These are phyloP conservation scores for Russula griseocarnosa DNA, from an alignment of 768 basidiomycete species.

Conservation along the genomic window DNA sequence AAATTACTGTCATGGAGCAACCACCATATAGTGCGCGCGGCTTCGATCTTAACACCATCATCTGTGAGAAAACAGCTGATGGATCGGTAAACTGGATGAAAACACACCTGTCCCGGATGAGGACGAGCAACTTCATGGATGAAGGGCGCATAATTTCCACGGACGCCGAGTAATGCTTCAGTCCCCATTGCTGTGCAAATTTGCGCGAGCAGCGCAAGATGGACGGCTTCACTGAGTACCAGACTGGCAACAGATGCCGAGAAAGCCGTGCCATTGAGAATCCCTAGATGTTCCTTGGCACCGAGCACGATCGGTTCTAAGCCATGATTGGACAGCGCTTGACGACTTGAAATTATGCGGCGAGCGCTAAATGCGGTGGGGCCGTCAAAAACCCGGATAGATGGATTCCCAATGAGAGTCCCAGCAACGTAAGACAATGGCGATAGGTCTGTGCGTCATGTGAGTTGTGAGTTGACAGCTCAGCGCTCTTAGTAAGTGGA, in stretches of 20 bases:
- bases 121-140: conserved; percentile 72
- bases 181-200: conserved; percentile 79
- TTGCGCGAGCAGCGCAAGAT: conserved; percentile 62
- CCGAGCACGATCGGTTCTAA: conserved; percentile 63
- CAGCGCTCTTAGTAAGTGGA: conserved; percentile 8
- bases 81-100: neutral
- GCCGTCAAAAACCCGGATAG: conserved; percentile 66
- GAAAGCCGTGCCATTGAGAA: conserved; percentile 84
- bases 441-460: conserved; percentile 21
- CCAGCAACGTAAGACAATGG: conserved; percentile 47
- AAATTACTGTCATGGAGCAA: conserved; percentile 67
- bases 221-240: conserved; percentile 67
- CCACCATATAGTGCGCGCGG: conserved; percentile 62
- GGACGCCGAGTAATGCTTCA: conserved; percentile 73
- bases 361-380: conserved; percentile 47
- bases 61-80: neutral
- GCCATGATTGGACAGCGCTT: conserved; percentile 56
- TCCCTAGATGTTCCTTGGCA: conserved; percentile 76
- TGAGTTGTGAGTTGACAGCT: conserved; percentile 7
- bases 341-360: conserved; percentile 48
- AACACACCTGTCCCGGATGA: conserved; percentile 70
- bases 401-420: conserved; percentile 72
- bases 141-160: conserved; percentile 72
- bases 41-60: conserved; percentile 50
- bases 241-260: conserved; percentile 75